Percentiles rank a stretch among this genome's conserved stretches.
These are phyloP conservation scores for Puccinia triticina DNA, from an alignment of 1,284 basidiomycete genomes.

Conservation along the genomic window DNA sequence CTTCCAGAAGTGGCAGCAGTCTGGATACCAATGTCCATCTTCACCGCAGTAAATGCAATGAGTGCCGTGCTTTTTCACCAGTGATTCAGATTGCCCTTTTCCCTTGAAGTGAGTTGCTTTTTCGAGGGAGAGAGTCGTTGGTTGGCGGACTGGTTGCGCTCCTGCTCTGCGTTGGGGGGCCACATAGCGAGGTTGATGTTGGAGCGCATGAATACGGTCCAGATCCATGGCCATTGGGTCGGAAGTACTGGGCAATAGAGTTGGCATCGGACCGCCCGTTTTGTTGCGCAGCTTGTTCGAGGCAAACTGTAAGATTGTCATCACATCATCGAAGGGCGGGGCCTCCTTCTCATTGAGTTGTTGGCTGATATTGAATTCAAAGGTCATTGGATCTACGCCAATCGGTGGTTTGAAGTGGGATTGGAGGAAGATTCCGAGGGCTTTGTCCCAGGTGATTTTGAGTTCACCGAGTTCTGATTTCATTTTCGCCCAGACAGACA, in stretches of 20 bases:
- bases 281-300: not conserved
- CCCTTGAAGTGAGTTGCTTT: not conserved
- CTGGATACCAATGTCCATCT: conserved; percentile 10
- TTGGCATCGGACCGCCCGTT: not conserved
- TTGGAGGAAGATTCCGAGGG: not conserved
- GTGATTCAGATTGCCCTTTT: not conserved
- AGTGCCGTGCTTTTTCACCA: not conserved
- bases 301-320: not conserved
- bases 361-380: conserved; percentile 3
- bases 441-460: not conserved
- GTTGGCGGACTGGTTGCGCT: conserved; percentile 63
- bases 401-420: not conserved
- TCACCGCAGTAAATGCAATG: not conserved
- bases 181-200: not conserved
- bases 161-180: conserved; percentile 49
- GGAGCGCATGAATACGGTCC: not conserved
- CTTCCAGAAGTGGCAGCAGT: not conserved
- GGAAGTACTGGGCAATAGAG: no score
- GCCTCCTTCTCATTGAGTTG: not conserved
- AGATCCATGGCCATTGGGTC: not conserved
- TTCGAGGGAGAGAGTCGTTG: conserved; percentile 56
- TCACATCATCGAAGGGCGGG: not conserved
- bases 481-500: not conserved
- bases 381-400: not conserved
- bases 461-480: not conserved